Base-by-base conservation (phyloP, 2,329 filamentous ascomycete genomes). In the Colletotrichum sp. region DNA sequence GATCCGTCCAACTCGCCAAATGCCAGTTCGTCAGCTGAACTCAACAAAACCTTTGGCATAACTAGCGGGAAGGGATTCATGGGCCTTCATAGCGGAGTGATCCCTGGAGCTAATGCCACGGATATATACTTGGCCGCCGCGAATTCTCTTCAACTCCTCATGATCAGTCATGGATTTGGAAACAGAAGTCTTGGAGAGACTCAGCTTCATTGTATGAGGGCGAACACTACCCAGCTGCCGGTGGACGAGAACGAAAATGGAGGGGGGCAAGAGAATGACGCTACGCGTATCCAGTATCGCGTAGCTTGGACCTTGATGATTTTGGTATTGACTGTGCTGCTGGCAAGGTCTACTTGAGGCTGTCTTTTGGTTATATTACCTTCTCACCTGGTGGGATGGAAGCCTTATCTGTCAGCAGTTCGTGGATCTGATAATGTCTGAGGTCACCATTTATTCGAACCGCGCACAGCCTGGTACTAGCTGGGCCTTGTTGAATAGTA, bases 131-230 rank as follows among this genome's bases (percentile, higher is more conserved):
- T 30, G 14, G 28, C 59, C 3, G 48, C 68, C 4, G 14, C 60
- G 36, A 71, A 60, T 36, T 32, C 59, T 26, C n/a, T 74, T 7
- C 72, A 72, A 26, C 24, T 72, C 3, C 21, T 72, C 13, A 74
- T 74, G 52, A 71, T 74, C 24, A 71, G 63, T 52, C 43, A 26
- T 59, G 68, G 52, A 7, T 65, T 21, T 2, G 68, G 26, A 52
- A 21, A 13, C 24, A 34, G 28, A 1, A 65, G 48, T 7, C 24
- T 61, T 52, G 60, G 60, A 14, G 48, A 34, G 4, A 30, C 60
- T 1, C 43, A 74, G n/a, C 4, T 72, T 5, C 61, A 66, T 13
- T 74, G 72, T 28, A 67, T 72, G 72, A 52, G 72, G 26, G 72
- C 39, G 3, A 66, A 67, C 48, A 28, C 61, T 16, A 52, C 68